phyloP scores from a whole-genome alignment of 2,329 filamentous ascomycete species.

The Aspergillus piperis region DNA sequence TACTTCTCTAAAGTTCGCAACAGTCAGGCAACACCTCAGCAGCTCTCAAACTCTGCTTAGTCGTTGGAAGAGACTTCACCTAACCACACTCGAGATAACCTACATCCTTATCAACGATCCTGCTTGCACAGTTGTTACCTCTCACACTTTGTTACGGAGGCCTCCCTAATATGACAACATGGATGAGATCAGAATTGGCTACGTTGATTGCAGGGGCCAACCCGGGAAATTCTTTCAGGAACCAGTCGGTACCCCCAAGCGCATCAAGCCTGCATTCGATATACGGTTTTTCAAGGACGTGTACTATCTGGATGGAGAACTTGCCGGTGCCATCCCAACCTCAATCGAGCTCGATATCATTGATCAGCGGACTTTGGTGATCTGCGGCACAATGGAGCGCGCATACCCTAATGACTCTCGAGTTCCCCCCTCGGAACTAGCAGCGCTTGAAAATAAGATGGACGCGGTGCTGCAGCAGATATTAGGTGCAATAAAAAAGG shows the following conservation, averaged over 20 bases:
- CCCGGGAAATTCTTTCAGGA: constrained; percentile 16
- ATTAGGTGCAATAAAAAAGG: not conserved
- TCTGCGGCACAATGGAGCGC: constrained; percentile 47
- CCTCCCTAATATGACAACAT: not conserved
- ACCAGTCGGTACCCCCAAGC: constrained; percentile 21
- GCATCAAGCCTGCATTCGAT: constrained; percentile 48
- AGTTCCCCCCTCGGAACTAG: constrained; percentile 10
- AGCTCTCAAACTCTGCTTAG: too few relatives aligned
- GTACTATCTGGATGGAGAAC: constrained; percentile 51
- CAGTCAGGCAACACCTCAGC: too few relatives aligned
- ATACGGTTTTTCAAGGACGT: constrained; percentile 46
- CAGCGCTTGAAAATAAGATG: not conserved
- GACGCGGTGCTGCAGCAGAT: not conserved
- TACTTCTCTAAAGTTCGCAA: too few relatives aligned
- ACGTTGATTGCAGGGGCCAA: not conserved
- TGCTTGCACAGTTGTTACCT: too few relatives aligned
- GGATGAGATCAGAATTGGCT: not conserved
- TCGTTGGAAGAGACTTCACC: too few relatives aligned
- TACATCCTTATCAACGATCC: too few relatives aligned
- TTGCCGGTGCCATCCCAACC: constrained; percentile 50
- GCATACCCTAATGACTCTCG: constrained; percentile 33
- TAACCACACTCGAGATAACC: too few relatives aligned
- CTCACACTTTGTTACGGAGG: too few relatives aligned
- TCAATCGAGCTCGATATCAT: constrained; percentile 50
- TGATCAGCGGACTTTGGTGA: constrained; percentile 48